A percentile compares a stretch with the other conserved stretches of the same genome.
phyloP scores from a whole-genome alignment of 2,329 filamentous ascomycete species.

The Apiospora marii region DNA sequence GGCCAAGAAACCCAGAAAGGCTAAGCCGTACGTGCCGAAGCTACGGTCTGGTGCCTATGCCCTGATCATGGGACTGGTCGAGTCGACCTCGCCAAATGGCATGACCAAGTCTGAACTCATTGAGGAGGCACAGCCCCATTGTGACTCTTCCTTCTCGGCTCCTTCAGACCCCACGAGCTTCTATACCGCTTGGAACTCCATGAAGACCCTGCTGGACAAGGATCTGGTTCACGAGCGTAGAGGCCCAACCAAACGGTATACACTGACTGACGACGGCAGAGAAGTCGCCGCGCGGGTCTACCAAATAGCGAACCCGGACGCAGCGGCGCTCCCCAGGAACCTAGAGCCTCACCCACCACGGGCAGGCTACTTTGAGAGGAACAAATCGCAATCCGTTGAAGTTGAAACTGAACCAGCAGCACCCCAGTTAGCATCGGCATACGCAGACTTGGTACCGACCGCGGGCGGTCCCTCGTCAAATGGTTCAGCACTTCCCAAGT shows the following conservation, averaged over 20 bases:
- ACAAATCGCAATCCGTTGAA: slow-evolving; percentile 33
- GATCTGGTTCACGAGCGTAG: slow-evolving; percentile 77
- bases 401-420: slow-evolving; percentile 28
- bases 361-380: slow-evolving; percentile 25
- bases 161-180: slow-evolving; percentile 72
- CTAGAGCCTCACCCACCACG: not conserved
- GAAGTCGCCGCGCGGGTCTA: slow-evolving; percentile 73
- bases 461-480: slow-evolving; percentile 42
- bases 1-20: slow-evolving; percentile 65
- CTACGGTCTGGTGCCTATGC: slow-evolving; percentile 80
- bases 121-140: slow-evolving; percentile 73
- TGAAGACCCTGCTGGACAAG: slow-evolving; percentile 77
- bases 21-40: slow-evolving; percentile 75
- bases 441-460: slow-evolving; percentile 50
- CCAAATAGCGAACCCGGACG: slow-evolving; percentile 47
- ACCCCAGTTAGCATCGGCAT: slow-evolving; percentile 29
- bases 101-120: slow-evolving; percentile 75
- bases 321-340: slow-evolving; percentile 28
- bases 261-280: slow-evolving; percentile 80
- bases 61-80: slow-evolving; percentile 71
- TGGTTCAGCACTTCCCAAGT: slow-evolving; percentile 49
- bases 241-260: slow-evolving; percentile 72
- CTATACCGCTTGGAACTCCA: slow-evolving; percentile 84
- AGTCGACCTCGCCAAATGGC: slow-evolving; percentile 61
- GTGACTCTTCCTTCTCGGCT: slow-evolving; percentile 75